Conservation (phyloP, 2,329 filamentous ascomycete species). For the Aspergillus sp. region DNA sequence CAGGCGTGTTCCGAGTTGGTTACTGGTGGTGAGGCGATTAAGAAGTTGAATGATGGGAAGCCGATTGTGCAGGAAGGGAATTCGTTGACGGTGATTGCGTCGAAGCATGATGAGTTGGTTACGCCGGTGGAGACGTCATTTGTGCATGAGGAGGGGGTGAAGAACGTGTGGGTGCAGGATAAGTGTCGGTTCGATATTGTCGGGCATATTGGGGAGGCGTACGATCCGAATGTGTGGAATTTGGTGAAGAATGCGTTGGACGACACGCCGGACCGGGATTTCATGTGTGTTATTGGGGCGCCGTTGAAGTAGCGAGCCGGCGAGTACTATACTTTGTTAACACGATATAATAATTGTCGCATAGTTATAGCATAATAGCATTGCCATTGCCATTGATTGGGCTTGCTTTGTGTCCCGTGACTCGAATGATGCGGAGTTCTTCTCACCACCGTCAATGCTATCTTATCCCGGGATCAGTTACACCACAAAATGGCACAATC, state of each 20-base stretch:
- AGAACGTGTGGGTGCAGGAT: slow-evolving; percentile 28
- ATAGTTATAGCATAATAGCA: background rate
- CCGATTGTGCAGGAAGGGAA: slow-evolving; percentile 31
- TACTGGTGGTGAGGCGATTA: slow-evolving; percentile 21
- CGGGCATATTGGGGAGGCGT: slow-evolving; percentile 33
- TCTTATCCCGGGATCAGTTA: background rate
- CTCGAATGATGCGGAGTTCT: no score
- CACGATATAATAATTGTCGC: no score
- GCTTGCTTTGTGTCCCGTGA: no score
- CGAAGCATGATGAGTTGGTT: slow-evolving; percentile 28
- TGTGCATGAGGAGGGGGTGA: slow-evolving; percentile 26
- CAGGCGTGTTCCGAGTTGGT: slow-evolving; percentile 28
- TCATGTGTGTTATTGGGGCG: slow-evolving; percentile 23
- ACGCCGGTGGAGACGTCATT: slow-evolving; percentile 27
- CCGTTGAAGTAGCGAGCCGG: slow-evolving; percentile 17
- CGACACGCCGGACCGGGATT: slow-evolving; percentile 18
- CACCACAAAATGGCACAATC: background rate
- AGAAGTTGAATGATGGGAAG: slow-evolving; percentile 24
- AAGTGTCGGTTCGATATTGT: slow-evolving; percentile 27
- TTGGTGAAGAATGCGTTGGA: slow-evolving; percentile 32
- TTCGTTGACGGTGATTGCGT: slow-evolving; percentile 28
- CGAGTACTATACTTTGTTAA: background rate
- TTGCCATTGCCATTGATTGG: background rate
- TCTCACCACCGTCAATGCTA: no score
- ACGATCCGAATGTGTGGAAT: slow-evolving; percentile 35